Conservation (phyloP, 148 eudicot species). For the Arctostaphylos glauca region DNA sequence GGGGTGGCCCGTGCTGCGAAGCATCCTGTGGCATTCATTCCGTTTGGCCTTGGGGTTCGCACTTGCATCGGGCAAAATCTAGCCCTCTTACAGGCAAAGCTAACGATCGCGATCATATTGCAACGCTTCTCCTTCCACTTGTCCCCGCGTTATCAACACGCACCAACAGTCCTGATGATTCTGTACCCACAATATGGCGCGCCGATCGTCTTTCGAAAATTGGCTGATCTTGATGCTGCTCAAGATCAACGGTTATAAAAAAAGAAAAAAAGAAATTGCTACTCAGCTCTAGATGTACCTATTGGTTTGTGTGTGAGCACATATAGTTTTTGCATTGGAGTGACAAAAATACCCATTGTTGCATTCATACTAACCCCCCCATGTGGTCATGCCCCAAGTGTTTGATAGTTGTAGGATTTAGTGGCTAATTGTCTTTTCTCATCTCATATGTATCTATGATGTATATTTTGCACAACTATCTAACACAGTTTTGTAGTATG, state of each 20-base stretch:
- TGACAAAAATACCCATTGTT: constrained; percentile 24
- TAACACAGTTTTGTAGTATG: constrained; percentile 32
- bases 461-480: constrained; percentile 39
- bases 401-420: constrained; percentile 18
- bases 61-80: constrained; percentile 90
- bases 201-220: constrained; percentile 56
- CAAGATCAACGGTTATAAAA: constrained; percentile 24
- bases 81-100: constrained; percentile 73
- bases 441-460: constrained; percentile 34
- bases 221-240: constrained; percentile 15
- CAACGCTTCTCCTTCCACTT: constrained; percentile 66
- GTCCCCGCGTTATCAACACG: constrained; percentile 74
- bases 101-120: constrained; percentile 60
- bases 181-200: constrained; percentile 91
- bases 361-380: constrained; percentile 32
- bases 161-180: constrained; percentile 83
- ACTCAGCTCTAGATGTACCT: neutral
- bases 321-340: constrained; percentile 27
- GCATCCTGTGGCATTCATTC: constrained; percentile 81
- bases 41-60: constrained; percentile 79
- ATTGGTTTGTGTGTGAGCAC: constrained; percentile 22
- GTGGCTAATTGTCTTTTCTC: constrained; percentile 16
- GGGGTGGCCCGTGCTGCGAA: constrained; percentile 85
- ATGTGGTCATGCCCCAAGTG: constrained; percentile 19
- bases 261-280: too few species aligned